A percentile compares a stretch with the other conserved stretches of the same genome.
Evolutionary conservation across 2,329 filamentous ascomycete genomes (phyloP).

Genomic region (Neofusicoccum parvum): DNA sequence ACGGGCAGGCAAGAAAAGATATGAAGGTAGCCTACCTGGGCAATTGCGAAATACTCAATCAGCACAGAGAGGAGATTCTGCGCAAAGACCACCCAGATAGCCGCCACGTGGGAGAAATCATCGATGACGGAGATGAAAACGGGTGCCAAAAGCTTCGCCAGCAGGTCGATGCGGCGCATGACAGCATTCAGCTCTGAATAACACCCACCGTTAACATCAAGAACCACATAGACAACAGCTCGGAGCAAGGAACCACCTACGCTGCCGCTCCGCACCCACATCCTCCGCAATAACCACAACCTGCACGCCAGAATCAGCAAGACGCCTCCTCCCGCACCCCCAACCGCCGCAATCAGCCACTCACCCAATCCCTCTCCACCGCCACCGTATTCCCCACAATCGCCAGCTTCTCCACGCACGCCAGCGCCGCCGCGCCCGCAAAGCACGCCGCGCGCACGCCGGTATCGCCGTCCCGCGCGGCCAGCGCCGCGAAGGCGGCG

Average conservation of each 20-base stretch:
- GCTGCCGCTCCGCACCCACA: constrained; percentile 23
- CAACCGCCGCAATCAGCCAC: neutral
- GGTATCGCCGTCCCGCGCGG: neutral
- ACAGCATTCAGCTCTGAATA: constrained; percentile 51
- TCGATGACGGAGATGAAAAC: constrained; percentile 55
- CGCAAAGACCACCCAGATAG: constrained; percentile 53
- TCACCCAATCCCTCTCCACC: constrained; percentile 70
- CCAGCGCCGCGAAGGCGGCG: neutral
- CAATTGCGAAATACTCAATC: constrained; percentile 58
- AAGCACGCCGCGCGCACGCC: neutral
- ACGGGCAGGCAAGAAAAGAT: no score
- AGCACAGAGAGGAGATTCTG: constrained; percentile 54
- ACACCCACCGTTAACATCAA: neutral
- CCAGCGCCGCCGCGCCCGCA: constrained; percentile 52
- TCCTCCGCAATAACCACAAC: constrained; percentile 55
- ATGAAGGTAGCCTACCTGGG: constrained; percentile 35
- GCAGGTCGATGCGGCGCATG: constrained; percentile 63
- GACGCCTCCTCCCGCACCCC: no score
- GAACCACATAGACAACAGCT: neutral
- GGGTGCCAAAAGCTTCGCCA: constrained; percentile 60
- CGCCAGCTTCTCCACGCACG: constrained; percentile 69
- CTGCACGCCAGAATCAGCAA: constrained; percentile 17
- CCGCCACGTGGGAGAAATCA: constrained; percentile 50
- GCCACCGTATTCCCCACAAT: constrained; percentile 67
- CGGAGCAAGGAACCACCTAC: constrained; percentile 25